Percentiles rank a stretch among this genome's conserved stretches.
Evolutionary conservation across 768 basidiomycete species (phyloP).

Genomic region (Pleurotus eryngii): DNA sequence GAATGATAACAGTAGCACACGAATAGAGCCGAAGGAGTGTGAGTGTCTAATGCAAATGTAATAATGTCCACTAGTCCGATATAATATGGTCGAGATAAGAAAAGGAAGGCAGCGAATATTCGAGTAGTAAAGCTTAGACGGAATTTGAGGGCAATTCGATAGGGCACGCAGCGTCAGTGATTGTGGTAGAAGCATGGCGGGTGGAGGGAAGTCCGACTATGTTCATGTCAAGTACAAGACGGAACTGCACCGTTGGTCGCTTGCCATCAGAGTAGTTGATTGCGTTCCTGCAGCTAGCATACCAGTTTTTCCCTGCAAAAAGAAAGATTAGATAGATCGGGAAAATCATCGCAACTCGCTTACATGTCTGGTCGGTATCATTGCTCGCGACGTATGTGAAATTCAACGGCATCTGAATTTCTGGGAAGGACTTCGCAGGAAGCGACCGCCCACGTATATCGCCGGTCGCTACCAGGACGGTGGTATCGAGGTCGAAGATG

Average conservation of each 20-base stretch:
- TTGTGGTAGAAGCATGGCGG: slow-evolving; percentile 49
- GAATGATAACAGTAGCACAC: background rate
- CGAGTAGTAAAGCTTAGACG: slow-evolving; percentile 30
- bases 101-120: background rate
- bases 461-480: slow-evolving; percentile 64
- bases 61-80: background rate
- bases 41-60: background rate
- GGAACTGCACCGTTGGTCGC: slow-evolving; percentile 63
- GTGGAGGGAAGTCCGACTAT: slow-evolving; percentile 67
- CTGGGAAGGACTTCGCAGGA: slow-evolving; percentile 63
- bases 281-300: slow-evolving; percentile 70
- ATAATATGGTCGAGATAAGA: background rate
- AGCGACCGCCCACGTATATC: slow-evolving; percentile 55
- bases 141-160: slow-evolving; percentile 57
- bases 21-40: background rate
- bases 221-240: slow-evolving; percentile 59
- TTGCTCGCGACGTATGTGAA: slow-evolving; percentile 84
- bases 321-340: slow-evolving; percentile 1
- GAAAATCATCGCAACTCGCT: background rate
- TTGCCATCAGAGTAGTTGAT: slow-evolving; percentile 43
- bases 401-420: slow-evolving; percentile 71
- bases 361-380: slow-evolving; percentile 80
- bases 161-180: slow-evolving; percentile 65
- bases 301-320: slow-evolving; percentile 64
- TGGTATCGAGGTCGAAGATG: slow-evolving; percentile 68